phyloP scores from a whole-genome alignment of 352 stramenopile species.

The Globisporangium uncinulatum region DNA sequence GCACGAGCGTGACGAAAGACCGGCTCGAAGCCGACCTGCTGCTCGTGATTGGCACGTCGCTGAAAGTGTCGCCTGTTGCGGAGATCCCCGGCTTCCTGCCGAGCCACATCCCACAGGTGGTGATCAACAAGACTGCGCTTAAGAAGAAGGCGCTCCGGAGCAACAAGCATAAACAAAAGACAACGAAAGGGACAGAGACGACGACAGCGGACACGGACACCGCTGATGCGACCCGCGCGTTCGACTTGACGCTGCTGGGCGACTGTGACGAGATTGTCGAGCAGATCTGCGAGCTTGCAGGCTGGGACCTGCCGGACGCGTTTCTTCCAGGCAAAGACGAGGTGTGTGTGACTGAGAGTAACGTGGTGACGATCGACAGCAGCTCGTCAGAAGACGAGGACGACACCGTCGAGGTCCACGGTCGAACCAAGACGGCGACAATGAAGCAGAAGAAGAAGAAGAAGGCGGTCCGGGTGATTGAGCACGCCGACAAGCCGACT shows the following conservation, averaged over 20 bases:
- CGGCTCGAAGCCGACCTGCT: constrained; percentile 89
- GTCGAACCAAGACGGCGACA: neutral
- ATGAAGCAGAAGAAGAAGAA: constrained; percentile 1
- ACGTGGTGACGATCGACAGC: constrained; percentile 1
- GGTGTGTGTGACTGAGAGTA: neutral
- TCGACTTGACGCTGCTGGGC: constrained; percentile 78
- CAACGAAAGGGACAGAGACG: constrained; percentile 27
- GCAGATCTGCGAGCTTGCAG: constrained; percentile 53
- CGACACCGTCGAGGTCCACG: constrained; percentile 5
- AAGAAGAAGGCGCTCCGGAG: constrained; percentile 65
- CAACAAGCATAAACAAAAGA: constrained; percentile 31
- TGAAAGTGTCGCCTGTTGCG: constrained; percentile 95
- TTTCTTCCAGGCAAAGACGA: no score
- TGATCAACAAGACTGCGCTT: constrained; percentile 89
- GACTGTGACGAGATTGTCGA: constrained; percentile 75
- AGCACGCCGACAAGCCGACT: constrained; percentile 19
- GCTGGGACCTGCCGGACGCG: constrained; percentile 31
- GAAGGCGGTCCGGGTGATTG: constrained; percentile 16
- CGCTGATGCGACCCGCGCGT: constrained; percentile 19
- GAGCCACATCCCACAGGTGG: constrained; percentile 73
- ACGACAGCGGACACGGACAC: no score
- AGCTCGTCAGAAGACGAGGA: constrained; percentile 1
- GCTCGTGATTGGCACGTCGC: constrained; percentile 97
- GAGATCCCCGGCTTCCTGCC: constrained; percentile 85
- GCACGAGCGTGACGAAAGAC: constrained; percentile 65